A percentile compares a stretch with the other conserved stretches of the same genome.
Evolutionary conservation across 768 basidiomycete species (phyloP).

Genomic region (Cyclocybe cylindracea): DNA sequence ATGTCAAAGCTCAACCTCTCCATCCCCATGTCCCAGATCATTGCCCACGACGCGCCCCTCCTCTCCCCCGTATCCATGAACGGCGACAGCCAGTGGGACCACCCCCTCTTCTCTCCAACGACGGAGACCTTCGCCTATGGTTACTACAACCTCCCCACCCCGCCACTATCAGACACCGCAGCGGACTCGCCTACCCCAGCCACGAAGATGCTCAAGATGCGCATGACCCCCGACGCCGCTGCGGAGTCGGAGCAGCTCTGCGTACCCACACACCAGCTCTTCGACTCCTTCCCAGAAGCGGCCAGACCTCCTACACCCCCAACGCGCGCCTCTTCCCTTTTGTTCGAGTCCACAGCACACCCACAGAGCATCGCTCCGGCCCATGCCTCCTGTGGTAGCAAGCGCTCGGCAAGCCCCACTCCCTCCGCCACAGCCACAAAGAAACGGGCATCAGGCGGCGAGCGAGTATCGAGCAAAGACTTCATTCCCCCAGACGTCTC

Average conservation of each 20-base stretch:
- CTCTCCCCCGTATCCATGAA: conserved; percentile 47
- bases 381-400: conserved; percentile 33
- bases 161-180: conserved; percentile 48
- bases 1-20: too few relatives aligned
- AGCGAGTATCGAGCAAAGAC: conserved; percentile 69
- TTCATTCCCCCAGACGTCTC: conserved; percentile 88
- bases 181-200: conserved; percentile 48
- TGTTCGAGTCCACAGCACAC: conserved; percentile 5
- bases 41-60: conserved; percentile 57
- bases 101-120: conserved; percentile 38
- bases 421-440: conserved; percentile 36
- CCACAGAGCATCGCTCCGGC: conserved; percentile 31
- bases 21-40: conserved; percentile 57
- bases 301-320: conserved; percentile 32
- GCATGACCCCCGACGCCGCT: conserved; percentile 42
- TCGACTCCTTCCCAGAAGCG: conserved; percentile 51
- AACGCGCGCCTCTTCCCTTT: conserved; percentile 20
- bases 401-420: conserved; percentile 49
- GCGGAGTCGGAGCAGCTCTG: conserved; percentile 54
- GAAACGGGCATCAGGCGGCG: conserved; percentile 48
- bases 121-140: conserved; percentile 44
- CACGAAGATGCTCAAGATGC: conserved; percentile 51
- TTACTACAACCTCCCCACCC: conserved; percentile 52
- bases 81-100: conserved; percentile 50
- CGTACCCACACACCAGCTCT: conserved; percentile 72